Conservation (phyloP, 805 yeast genomes). For the Lachancea fermentati region DNA sequence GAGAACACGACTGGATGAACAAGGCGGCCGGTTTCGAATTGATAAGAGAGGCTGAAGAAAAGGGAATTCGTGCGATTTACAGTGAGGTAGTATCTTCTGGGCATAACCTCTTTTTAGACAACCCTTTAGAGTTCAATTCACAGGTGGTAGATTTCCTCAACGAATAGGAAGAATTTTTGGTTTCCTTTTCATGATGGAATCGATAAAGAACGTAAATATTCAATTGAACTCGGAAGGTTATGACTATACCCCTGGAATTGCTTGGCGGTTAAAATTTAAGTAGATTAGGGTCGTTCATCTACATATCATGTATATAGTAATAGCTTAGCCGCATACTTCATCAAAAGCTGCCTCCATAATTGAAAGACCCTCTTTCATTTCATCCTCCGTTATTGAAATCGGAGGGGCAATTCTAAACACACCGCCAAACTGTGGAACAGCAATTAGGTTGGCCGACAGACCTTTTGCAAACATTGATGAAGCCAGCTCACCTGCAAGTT, state of each 20-base stretch:
- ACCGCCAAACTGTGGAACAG: slow-evolving; percentile 21
- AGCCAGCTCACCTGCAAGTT: slow-evolving; percentile 12
- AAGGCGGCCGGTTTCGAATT: slow-evolving; percentile 42
- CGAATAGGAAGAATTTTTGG: not conserved
- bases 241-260: no score
- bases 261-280: no score
- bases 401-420: slow-evolving; percentile 28
- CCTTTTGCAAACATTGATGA: slow-evolving; percentile 18
- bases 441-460: slow-evolving; percentile 26
- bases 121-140: slow-evolving; percentile 46
- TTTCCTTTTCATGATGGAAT: no score
- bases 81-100: slow-evolving; percentile 46
- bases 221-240: no score
- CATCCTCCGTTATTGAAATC: slow-evolving; percentile 21
- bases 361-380: slow-evolving; percentile 15
- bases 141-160: slow-evolving; percentile 35
- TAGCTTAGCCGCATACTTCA: slow-evolving; percentile 4
- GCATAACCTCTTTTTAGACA: slow-evolving; percentile 73
- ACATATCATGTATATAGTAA: no score
- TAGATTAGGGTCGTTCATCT: no score
- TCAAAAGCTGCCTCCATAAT: slow-evolving; percentile 16
- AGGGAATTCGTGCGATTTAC: slow-evolving; percentile 13
- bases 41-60: slow-evolving; percentile 13
- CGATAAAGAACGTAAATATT: no score
- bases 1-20: slow-evolving; percentile 73